Conservation (phyloP, 345 rosid species). For the Bretschneidera sinensis region DNA sequence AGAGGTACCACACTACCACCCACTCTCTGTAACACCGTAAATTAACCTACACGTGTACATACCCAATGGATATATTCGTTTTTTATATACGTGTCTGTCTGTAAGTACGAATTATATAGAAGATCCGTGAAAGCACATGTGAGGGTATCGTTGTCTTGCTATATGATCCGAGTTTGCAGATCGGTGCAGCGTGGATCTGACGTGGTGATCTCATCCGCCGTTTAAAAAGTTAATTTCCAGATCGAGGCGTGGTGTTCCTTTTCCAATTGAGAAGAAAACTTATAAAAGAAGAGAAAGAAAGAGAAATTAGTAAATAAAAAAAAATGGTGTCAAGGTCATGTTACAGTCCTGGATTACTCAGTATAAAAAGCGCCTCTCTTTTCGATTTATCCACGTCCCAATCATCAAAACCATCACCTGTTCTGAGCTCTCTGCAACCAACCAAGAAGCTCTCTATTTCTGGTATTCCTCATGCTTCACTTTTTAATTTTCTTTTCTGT, state of each 20-base stretch:
- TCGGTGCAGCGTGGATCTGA: slow-evolving; percentile 25
- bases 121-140: neutral
- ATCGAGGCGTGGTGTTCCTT: neutral
- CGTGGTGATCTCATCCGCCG: slow-evolving; percentile 32
- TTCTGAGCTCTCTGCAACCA: slow-evolving; percentile 5
- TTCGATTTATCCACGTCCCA: slow-evolving; percentile 20
- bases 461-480: slow-evolving; percentile 20
- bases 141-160: neutral
- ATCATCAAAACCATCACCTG: slow-evolving; percentile 4
- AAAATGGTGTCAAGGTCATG: slow-evolving; percentile 40
- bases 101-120: too few species aligned
- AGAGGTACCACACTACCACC: too few species aligned
- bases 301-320: neutral
- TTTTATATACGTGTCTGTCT: neutral
- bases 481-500: slow-evolving; percentile 1
- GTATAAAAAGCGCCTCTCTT: slow-evolving; percentile 48
- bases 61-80: neutral
- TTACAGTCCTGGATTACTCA: slow-evolving; percentile 20
- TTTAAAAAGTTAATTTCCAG: neutral
- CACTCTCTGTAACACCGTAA: neutral
- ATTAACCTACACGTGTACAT: neutral
- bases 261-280: neutral
- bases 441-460: slow-evolving; percentile 20
- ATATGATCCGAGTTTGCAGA: neutral
- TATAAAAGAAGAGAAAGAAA: neutral